phyloP scores from a whole-genome alignment of 768 basidiomycete genomes.

The Pleurotus salmoneostramineus region DNA sequence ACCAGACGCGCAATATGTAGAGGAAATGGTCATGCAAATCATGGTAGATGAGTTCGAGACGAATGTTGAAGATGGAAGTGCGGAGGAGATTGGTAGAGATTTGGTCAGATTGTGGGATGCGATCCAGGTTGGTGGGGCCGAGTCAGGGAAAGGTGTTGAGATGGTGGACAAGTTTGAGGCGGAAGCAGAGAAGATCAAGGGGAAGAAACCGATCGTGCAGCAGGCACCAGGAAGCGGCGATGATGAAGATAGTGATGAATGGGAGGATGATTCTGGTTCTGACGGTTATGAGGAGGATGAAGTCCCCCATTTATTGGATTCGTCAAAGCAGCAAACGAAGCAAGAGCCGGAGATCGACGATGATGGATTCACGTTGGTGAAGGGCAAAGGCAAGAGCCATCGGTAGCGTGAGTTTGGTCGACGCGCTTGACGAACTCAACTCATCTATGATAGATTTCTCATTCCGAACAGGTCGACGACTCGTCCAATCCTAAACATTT shows the following conservation, averaged over 20 bases:
- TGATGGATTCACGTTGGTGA: constrained; percentile 88
- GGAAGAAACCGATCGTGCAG: constrained; percentile 50
- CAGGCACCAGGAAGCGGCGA: constrained; percentile 26
- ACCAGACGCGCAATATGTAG: constrained; percentile 72
- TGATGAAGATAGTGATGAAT: constrained; percentile 38
- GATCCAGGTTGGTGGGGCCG: constrained; percentile 28
- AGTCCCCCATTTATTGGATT: constrained; percentile 53
- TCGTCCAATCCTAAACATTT: too few species aligned
- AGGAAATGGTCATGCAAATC: constrained; percentile 76
- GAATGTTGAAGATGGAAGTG: constrained; percentile 81
- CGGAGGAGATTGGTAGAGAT: constrained; percentile 68
- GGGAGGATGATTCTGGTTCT: constrained; percentile 44
- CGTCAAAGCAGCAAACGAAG: constrained; percentile 14
- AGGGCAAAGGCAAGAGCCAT: constrained; percentile 51
- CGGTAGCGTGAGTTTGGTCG: constrained; percentile 27
- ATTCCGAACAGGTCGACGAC: too few species aligned
- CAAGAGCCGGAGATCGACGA: constrained; percentile 80
- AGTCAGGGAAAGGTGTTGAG: constrained; percentile 45
- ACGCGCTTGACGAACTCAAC: too few species aligned
- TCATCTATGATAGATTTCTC: neutral
- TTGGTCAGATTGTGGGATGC: constrained; percentile 67
- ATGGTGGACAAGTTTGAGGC: constrained; percentile 61
- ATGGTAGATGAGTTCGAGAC: constrained; percentile 88
- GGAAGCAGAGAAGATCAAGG: constrained; percentile 52
- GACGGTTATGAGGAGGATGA: constrained; percentile 43